Evolutionary conservation across 2,329 filamentous ascomycete species (phyloP).

Genomic region (Fonsecaea pugnacius): DNA sequence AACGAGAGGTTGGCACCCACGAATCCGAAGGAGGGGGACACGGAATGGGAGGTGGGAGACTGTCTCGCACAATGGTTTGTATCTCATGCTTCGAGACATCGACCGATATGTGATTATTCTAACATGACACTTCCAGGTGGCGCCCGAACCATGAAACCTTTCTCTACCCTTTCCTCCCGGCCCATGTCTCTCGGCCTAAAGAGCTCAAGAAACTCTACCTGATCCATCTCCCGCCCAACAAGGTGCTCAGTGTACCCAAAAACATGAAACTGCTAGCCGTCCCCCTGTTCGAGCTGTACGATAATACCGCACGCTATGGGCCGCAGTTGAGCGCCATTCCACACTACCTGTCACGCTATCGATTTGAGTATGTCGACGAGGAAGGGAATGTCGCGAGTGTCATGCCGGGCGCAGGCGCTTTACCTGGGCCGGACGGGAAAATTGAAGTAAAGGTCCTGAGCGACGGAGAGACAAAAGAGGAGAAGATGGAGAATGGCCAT

Average conservation of each 20-base stretch:
- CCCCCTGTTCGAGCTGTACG: constrained; percentile 95
- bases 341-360: constrained; percentile 90
- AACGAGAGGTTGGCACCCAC: constrained; percentile 93
- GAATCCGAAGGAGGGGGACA: constrained; percentile 70
- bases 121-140: constrained; percentile 58
- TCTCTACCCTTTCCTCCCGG: constrained; percentile 98
- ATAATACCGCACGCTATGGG: constrained; percentile 92
- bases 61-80: constrained; percentile 84
- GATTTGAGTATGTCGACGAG: constrained; percentile 97
- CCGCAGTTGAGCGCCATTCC: constrained; percentile 96
- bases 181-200: constrained; percentile 93
- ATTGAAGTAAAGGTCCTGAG: constrained; percentile 24
- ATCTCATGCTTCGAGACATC: background rate
- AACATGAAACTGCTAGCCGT: constrained; percentile 99
- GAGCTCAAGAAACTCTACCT: constrained; percentile 99
- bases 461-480: constrained; percentile 6
- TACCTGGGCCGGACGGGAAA: constrained; percentile 24
- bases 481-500: constrained; percentile 28
- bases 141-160: constrained; percentile 98
- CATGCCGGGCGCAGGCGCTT: constrained; percentile 66
- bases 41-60: constrained; percentile 90
- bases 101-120: background rate
- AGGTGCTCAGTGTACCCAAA: constrained; percentile 94
- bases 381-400: constrained; percentile 82
- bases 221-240: constrained; percentile 88